These are phyloP conservation scores for Chernovozyma aurita DNA, from an alignment of 1,139 yeast genomes.

Conservation along the genomic window DNA sequence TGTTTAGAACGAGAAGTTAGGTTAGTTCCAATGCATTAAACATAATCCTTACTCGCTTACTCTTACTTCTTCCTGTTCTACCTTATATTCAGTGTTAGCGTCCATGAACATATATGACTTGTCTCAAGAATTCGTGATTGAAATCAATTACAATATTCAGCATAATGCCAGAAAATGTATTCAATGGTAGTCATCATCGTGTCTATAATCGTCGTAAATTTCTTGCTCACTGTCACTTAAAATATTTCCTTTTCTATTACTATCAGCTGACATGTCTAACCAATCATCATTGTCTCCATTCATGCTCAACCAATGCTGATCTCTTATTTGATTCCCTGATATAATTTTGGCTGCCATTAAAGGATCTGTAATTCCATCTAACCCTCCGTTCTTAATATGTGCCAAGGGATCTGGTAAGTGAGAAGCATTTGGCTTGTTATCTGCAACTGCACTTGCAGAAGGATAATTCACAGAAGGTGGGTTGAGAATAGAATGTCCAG, in stretches of 20 bases:
- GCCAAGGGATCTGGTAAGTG: slow-evolving; percentile 45
- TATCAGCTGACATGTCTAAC: slow-evolving; percentile 13
- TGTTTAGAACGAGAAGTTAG: too few species aligned
- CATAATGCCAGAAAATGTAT: neutral
- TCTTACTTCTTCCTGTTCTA: too few species aligned
- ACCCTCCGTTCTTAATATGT: slow-evolving; percentile 38
- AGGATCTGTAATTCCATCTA: slow-evolving; percentile 26
- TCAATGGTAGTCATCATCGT: slow-evolving; percentile 32
- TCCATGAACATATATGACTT: too few species aligned
- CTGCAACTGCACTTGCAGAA: neutral
- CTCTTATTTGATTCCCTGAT: slow-evolving; percentile 40
- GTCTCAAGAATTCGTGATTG: too few species aligned
- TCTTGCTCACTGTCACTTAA: slow-evolving; percentile 32
- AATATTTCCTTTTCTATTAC: slow-evolving; percentile 15
- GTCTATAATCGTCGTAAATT: slow-evolving; percentile 37
- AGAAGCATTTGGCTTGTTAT: slow-evolving; percentile 10
- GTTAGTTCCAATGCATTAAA: too few species aligned
- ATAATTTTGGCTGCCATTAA: slow-evolving; percentile 39
- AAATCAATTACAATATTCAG: neutral
- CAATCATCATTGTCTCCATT: slow-evolving; percentile 27
- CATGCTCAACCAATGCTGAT: slow-evolving; percentile 27
- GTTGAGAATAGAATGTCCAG: too few species aligned
- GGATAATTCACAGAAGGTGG: neutral
- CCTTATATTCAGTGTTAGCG: too few species aligned
- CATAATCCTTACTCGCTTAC: too few species aligned